phyloP scores from a whole-genome alignment of 257 asterid genomes.

The Primulina tabacum region DNA sequence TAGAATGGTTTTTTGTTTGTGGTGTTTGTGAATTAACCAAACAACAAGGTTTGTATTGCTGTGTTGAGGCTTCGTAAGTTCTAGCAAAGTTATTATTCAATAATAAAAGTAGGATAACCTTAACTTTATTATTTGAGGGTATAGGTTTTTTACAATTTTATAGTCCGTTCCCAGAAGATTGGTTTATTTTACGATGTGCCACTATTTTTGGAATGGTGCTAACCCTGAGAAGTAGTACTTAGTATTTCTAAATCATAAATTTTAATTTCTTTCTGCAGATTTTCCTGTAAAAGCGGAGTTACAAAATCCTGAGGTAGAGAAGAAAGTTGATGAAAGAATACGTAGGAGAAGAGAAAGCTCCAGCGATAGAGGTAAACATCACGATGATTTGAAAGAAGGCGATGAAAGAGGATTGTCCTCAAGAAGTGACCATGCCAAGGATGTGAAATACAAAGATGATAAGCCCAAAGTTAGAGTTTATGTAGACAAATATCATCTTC shows the following conservation, averaged over 20 bases:
- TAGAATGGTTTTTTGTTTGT: neutral
- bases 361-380: constrained; percentile 57
- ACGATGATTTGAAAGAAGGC: constrained; percentile 53
- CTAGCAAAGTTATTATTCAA: neutral
- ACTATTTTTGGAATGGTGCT: neutral
- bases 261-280: constrained; percentile 39
- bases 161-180: constrained; percentile 2
- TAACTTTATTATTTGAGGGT: neutral
- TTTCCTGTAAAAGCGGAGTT: constrained; percentile 41
- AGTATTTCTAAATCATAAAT: constrained; percentile 17
- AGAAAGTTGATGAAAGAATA: constrained; percentile 55
- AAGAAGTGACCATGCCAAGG: constrained; percentile 67
- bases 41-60: neutral
- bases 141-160: constrained; percentile 3
- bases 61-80: constrained; percentile 23
- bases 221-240: neutral
- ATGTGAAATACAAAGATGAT: constrained; percentile 61
- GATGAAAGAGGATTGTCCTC: constrained; percentile 56
- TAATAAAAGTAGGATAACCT: neutral
- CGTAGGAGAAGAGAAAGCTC: constrained; percentile 62
- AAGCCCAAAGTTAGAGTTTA: constrained; percentile 53
- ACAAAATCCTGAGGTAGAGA: constrained; percentile 54
- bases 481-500: constrained; percentile 56
- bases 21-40: neutral
- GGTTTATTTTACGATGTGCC: constrained; percentile 2